Conservation (phyloP, 2,329 filamentous ascomycete genomes). For the Paraconiothyrium brasiliense region DNA sequence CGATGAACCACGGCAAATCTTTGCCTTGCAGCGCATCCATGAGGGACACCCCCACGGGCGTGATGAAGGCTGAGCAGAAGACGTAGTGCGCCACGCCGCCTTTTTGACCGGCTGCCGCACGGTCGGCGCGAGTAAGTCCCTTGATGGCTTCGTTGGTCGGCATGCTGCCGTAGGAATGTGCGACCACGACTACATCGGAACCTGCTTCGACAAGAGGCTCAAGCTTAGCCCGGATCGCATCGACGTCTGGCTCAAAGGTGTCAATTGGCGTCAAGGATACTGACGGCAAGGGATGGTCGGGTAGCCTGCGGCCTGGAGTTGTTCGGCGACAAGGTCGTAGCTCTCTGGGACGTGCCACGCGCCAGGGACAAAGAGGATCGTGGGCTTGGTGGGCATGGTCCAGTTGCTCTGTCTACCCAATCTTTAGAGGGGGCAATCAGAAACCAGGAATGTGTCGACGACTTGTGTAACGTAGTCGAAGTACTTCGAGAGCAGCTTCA, state of each 20-base stretch:
- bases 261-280: neutral
- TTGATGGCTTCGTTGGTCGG: slow-evolving; percentile 1
- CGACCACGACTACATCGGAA: neutral
- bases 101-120: neutral
- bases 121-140: neutral
- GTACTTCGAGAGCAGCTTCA: neutral
- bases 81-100: neutral
- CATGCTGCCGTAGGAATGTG: neutral
- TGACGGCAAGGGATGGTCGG: neutral
- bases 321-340: neutral
- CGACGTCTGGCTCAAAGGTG: neutral
- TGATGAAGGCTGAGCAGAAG: neutral
- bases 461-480: neutral
- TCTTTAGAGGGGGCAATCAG: neutral
- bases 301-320: neutral
- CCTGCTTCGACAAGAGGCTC: neutral
- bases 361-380: slow-evolving; percentile 2
- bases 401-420: too few species aligned
- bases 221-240: neutral
- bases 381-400: neutral
- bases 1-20: neutral
- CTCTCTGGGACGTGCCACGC: neutral
- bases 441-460: neutral
- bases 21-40: neutral
- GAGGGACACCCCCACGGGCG: neutral